These are phyloP conservation scores for Colletotrichum ledebouriae DNA, from an alignment of 2,329 filamentous ascomycete species.

Conservation along the genomic window DNA sequence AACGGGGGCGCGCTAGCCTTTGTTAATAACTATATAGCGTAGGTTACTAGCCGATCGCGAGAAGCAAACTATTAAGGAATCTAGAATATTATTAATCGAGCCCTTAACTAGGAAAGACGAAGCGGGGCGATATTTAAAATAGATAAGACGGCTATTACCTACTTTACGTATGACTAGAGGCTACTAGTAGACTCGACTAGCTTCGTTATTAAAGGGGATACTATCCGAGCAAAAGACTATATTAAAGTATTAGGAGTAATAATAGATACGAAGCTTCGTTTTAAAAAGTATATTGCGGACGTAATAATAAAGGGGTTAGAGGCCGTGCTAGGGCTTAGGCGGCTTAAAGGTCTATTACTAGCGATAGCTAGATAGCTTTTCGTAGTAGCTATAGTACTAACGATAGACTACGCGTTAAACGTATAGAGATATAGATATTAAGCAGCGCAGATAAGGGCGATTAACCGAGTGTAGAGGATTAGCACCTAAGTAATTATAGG, in stretches of 20 bases:
- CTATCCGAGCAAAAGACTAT: background rate
- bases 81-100: constrained; percentile 44
- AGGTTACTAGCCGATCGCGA: no score
- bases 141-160: constrained; percentile 46
- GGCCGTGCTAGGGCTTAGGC: constrained; percentile 37
- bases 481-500: constrained; percentile 6
- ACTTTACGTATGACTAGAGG: constrained; percentile 42
- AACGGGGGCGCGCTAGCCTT: no score
- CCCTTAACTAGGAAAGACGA: constrained; percentile 44
- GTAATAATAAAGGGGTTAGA: constrained; percentile 41
- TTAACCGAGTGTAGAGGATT: constrained; percentile 21
- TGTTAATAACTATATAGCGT: no score
- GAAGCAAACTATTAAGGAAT: constrained; percentile 31
- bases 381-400: background rate
- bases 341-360: constrained; percentile 29
- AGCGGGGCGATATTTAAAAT: constrained; percentile 47
- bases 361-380: constrained; percentile 29
- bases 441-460: background rate
- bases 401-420: background rate
- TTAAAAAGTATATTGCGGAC: constrained; percentile 30
- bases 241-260: background rate
- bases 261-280: constrained; percentile 41
- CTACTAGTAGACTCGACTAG: constrained; percentile 30
- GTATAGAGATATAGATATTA: constrained; percentile 12
- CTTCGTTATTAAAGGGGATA: constrained; percentile 27